These are phyloP conservation scores for Rhododendron henanense DNA, from an alignment of 148 eudicot genomes.

Conservation along the genomic window DNA sequence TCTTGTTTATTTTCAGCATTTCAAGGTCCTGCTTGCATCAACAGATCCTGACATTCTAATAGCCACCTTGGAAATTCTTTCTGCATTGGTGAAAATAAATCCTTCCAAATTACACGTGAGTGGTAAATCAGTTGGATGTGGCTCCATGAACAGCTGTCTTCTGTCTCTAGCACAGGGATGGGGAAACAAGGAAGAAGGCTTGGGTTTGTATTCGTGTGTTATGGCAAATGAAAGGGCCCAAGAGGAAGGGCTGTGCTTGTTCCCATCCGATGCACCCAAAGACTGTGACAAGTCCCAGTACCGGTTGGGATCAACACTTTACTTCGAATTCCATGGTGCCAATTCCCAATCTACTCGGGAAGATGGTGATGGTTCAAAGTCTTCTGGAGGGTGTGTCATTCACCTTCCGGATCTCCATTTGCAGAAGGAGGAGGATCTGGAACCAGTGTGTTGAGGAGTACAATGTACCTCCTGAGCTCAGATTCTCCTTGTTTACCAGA, in stretches of 20 bases:
- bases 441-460: constrained; percentile 65
- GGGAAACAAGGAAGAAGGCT: constrained; percentile 99
- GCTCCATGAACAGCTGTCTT: constrained; percentile 76
- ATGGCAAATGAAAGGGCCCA: constrained; percentile 72
- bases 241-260: constrained; percentile 67
- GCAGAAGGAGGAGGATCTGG: constrained; percentile 77
- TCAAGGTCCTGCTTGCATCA: constrained; percentile 91
- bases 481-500: constrained; percentile 87
- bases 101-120: constrained; percentile 86
- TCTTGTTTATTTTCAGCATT: constrained; percentile 56
- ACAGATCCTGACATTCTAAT: constrained; percentile 88
- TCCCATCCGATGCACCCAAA: constrained; percentile 60
- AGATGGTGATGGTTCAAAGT: constrained; percentile 35
- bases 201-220: constrained; percentile 88
- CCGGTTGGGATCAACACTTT: constrained; percentile 84
- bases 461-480: constrained; percentile 71
- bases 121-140: constrained; percentile 92
- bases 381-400: constrained; percentile 54
- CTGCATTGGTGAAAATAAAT: constrained; percentile 77
- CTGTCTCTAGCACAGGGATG: constrained; percentile 97
- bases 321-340: constrained; percentile 79
- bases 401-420: constrained; percentile 76
- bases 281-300: constrained; percentile 62
- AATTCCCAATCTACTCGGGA: constrained; percentile 46
- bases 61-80: constrained; percentile 81